Base-by-base conservation (phyloP, 1,284 basidiomycete species). In the Xerocomus amazonicus region DNA sequence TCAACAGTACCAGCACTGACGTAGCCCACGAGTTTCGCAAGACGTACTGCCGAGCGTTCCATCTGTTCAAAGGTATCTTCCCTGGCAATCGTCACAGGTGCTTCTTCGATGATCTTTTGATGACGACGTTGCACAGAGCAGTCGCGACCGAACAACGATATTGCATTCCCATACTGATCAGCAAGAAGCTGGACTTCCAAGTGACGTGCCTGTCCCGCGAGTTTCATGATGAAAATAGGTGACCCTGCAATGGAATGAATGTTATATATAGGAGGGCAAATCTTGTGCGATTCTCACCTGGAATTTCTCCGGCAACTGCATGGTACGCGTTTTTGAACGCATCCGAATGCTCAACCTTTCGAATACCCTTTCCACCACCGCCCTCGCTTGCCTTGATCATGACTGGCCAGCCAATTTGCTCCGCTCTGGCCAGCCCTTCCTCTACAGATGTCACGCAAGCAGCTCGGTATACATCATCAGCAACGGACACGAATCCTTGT, bases 361-460 rank as follows among this genome's bases (percentile, higher is more conserved):
- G 80, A 55, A 98, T 98, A 74, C 97, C 97, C 72, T 99, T 99
- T 55, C 97, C 97, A 71, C 97, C 97, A 61, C 97, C 97, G 62
- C 97, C 97, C 70, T 99, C 97, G 59, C 90, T 93, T 9, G 97
- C 97, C 78, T 99, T 99, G 78, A 99, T 99, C 97, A 99, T 99
- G 61, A 99, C 85, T 1, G 97, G 97, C 79, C 82, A 99, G 26
- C 96, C 96, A 53, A 99, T 97, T 66, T 83, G 74, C 69, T 93
- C 85, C 0, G 96, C 91, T 63, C 80, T 84, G 56, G 76, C 73
- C 54, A 99, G 70, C 47, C 97, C 97, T 58, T 97, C 86, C 65
- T 96, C 92, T 45, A 96, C 93, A 43, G 74, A 83, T 56, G 86
- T 88, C 13, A 99, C 89, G 63, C 97, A 99, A 13, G 97, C 97